A percentile compares a stretch with the other conserved stretches of the same genome.
These are phyloP conservation scores for Erodium maritimum DNA, from an alignment of 345 rosid genomes.

Conservation along the genomic window DNA sequence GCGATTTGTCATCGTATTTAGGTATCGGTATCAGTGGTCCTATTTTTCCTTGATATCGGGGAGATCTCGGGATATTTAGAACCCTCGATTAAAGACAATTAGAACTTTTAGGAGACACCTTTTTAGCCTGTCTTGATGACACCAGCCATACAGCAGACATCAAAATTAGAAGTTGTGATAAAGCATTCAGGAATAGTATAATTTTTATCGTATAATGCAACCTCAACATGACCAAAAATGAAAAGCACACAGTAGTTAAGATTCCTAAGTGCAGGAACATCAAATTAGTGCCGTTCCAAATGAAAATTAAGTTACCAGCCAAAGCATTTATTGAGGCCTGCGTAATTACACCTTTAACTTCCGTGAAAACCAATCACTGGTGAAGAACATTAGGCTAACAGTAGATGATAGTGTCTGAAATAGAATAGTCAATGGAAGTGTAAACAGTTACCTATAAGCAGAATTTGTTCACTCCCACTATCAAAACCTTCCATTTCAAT, in stretches of 20 bases:
- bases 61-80: too few relatives aligned
- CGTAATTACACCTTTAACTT: neutral
- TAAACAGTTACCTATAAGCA: constrained; percentile 68
- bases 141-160: too few relatives aligned
- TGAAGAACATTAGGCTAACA: neutral
- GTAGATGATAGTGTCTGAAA: neutral
- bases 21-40: too few relatives aligned
- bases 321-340: neutral
- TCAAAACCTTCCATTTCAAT: constrained; percentile 99
- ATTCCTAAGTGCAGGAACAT: neutral
- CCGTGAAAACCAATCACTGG: neutral
- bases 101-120: too few relatives aligned
- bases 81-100: too few relatives aligned
- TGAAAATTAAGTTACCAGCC: neutral
- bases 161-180: too few relatives aligned
- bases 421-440: constrained; percentile 1
- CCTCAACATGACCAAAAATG: neutral
- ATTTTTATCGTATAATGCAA: neutral
- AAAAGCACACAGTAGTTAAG: neutral
- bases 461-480: constrained; percentile 75
- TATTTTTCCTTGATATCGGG: too few relatives aligned
- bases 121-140: too few relatives aligned
- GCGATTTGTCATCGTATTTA: too few relatives aligned
- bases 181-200: too few relatives aligned
- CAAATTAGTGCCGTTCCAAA: neutral